A percentile compares a stretch with the other conserved stretches of the same genome.
Evolutionary conservation across 2,329 filamentous ascomycete species (phyloP).

Genomic region (Geosmithia morbida): DNA sequence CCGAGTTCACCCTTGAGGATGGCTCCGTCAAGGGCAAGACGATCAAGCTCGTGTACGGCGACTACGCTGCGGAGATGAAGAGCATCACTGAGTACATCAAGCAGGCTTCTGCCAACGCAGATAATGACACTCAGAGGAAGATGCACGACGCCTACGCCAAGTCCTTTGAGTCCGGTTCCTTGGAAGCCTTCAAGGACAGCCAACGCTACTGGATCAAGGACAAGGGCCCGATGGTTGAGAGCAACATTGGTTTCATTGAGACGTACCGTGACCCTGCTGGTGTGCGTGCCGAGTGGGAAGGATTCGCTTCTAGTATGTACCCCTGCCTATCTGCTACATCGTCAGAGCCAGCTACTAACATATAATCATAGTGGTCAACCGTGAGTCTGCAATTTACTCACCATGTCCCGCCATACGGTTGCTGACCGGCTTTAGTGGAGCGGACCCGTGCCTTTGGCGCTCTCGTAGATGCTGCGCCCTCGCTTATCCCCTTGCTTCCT

Average conservation of each 20-base stretch:
- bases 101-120: conserved; percentile 52
- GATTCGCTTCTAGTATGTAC: conserved; percentile 50
- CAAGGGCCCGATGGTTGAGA: conserved; percentile 67
- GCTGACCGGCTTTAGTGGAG: conserved; percentile 36
- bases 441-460: conserved; percentile 77
- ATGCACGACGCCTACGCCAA: conserved; percentile 63
- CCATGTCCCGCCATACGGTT: neutral
- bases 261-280: conserved; percentile 75
- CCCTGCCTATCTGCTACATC: neutral
- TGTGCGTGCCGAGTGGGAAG: conserved; percentile 73
- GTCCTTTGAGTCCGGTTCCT: conserved; percentile 60
- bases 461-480: conserved; percentile 67
- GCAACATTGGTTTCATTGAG: conserved; percentile 73
- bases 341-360: neutral
- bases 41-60: conserved; percentile 59
- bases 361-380: conserved; percentile 49
- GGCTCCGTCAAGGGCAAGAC: conserved; percentile 51
- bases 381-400: conserved; percentile 8
- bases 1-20: conserved; percentile 42
- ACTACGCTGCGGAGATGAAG: conserved; percentile 58
- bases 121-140: conserved; percentile 58
- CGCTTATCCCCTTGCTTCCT: conserved; percentile 76
- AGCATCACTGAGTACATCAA: conserved; percentile 52
- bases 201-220: conserved; percentile 75
- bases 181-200: conserved; percentile 66